phyloP scores from a whole-genome alignment of 345 rosid genomes.

The Gossypium thurberi region DNA sequence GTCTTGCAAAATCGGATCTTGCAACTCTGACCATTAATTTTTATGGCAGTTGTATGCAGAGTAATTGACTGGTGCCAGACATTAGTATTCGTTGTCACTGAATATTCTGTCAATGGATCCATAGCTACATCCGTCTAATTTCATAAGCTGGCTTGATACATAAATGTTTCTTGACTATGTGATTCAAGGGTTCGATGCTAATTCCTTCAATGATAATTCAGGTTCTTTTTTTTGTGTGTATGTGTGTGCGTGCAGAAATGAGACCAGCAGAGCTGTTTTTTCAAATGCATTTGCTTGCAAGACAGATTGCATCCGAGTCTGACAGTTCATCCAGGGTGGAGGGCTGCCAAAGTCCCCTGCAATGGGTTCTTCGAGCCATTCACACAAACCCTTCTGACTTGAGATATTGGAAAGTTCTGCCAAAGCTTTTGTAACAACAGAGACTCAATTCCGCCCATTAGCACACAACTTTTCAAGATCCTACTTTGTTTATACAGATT shows the following conservation, averaged over 20 bases:
- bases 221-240: background rate
- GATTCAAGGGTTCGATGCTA: background rate
- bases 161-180: background rate
- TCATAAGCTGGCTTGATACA: background rate
- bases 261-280: slow-evolving; percentile 84
- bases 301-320: slow-evolving; percentile 26
- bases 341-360: slow-evolving; percentile 52
- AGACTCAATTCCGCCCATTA: slow-evolving; percentile 2
- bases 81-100: background rate
- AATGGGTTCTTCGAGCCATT: slow-evolving; percentile 86
- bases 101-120: background rate
- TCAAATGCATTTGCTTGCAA: slow-evolving; percentile 90
- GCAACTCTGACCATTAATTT: background rate
- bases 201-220: background rate
- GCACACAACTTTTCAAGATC: background rate
- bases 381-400: slow-evolving; percentile 70
- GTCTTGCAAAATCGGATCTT: background rate
- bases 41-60: background rate
- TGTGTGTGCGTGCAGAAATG: slow-evolving; percentile 46
- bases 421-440: slow-evolving; percentile 35
- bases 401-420: slow-evolving; percentile 76
- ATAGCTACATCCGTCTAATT: background rate
- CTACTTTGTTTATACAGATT: background rate
- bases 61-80: background rate
- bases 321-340: slow-evolving; percentile 39